Conservation (phyloP, 2,329 filamentous ascomycete genomes). For the Davidsoniella eucalypti region DNA sequence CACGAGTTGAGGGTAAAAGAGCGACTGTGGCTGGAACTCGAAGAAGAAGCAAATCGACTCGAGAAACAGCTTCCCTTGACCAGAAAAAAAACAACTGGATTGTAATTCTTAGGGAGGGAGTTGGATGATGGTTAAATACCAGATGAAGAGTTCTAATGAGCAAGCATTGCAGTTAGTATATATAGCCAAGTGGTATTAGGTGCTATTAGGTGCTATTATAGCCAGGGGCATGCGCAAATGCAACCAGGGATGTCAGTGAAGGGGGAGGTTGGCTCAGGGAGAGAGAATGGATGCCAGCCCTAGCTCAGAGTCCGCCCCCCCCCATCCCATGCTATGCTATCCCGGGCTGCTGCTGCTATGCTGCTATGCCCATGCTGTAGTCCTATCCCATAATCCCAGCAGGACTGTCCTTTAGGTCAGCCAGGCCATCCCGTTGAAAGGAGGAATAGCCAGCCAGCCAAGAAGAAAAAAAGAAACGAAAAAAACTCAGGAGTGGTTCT, state of each 20-base stretch:
- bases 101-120: constrained; percentile 13
- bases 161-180: constrained; percentile 12
- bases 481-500: no score
- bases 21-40: constrained; percentile 13
- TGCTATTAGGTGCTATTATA: no score
- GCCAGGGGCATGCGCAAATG: constrained; percentile 1
- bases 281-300: constrained; percentile 12
- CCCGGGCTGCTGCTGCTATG: no score
- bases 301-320: no score
- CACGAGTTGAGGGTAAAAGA: constrained; percentile 7
- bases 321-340: no score
- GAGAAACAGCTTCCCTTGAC: constrained; percentile 13
- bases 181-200: not conserved
- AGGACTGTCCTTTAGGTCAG: no score
- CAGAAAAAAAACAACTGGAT: constrained; percentile 11
- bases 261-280: constrained; percentile 12
- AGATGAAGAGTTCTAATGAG: constrained; percentile 11
- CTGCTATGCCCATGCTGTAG: no score
- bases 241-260: constrained; percentile 1
- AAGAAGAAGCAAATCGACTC: constrained; percentile 13
- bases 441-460: no score
- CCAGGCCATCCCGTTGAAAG: no score
- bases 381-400: no score
- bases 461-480: no score
- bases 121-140: constrained; percentile 13